These are phyloP conservation scores for Calonectria multiphialidica DNA, from an alignment of 2,329 filamentous ascomycete genomes.

Conservation along the genomic window DNA sequence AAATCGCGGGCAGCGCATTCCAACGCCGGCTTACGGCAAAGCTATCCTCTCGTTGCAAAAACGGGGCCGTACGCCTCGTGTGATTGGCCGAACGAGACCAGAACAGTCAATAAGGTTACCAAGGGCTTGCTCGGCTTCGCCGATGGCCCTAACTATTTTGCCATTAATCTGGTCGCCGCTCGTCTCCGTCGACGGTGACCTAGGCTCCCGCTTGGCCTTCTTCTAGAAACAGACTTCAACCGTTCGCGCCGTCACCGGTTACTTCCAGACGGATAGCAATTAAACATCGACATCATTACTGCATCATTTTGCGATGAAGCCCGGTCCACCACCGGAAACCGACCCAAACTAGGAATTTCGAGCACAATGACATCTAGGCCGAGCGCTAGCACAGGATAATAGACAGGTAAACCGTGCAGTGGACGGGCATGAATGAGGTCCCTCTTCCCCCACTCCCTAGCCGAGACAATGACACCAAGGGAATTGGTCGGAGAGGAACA, in stretches of 20 bases:
- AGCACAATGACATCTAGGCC: neutral
- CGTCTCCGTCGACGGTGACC: constrained; percentile 25
- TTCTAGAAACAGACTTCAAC: constrained; percentile 34
- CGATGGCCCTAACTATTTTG: constrained; percentile 36
- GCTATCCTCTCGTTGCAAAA: constrained; percentile 21
- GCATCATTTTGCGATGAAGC: constrained; percentile 12
- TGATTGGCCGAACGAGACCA: constrained; percentile 31
- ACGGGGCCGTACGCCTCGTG: neutral
- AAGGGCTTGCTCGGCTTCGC: constrained; percentile 41
- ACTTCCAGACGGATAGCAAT: constrained; percentile 16
- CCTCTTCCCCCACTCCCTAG: constrained; percentile 21
- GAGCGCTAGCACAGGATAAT: neutral
- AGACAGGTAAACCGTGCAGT: neutral
- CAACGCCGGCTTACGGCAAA: constrained; percentile 38
- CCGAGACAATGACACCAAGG: constrained; percentile 25
- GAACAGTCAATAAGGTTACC: constrained; percentile 40
- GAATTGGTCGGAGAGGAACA: neutral
- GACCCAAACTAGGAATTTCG: neutral
- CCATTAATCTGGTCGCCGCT: constrained; percentile 33
- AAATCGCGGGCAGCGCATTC: constrained; percentile 36
- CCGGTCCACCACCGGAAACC: constrained; percentile 4
- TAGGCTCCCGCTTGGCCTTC: constrained; percentile 31
- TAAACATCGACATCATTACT: constrained; percentile 25
- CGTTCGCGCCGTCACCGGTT: constrained; percentile 17
- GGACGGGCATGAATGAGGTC: constrained; percentile 8